These are phyloP conservation scores for Fusarium praegraminearum DNA, from an alignment of 2,329 filamentous ascomycete genomes.

Conservation along the genomic window DNA sequence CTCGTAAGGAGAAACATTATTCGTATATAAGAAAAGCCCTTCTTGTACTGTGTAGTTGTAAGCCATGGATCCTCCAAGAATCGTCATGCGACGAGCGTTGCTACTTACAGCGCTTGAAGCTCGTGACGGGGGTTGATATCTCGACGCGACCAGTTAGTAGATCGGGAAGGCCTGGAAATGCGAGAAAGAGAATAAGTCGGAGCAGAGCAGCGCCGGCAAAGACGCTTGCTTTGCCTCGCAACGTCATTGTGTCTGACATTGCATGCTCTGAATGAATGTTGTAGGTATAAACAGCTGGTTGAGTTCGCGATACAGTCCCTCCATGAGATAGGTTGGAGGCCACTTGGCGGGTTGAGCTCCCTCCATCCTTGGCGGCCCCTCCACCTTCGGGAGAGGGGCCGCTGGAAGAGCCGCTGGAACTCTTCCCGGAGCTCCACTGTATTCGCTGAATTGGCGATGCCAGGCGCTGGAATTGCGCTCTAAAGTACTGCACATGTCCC, in stretches of 20 bases:
- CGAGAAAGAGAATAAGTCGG: conserved; percentile 81
- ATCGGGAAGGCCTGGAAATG: conserved; percentile 86
- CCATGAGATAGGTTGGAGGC: conserved; percentile 40
- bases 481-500: conserved; percentile 21
- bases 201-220: conserved; percentile 82
- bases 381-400: conserved; percentile 41
- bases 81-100: background rate
- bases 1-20: conserved; percentile 97
- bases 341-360: conserved; percentile 50
- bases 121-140: conserved; percentile 95
- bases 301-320: conserved; percentile 25
- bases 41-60: conserved; percentile 71
- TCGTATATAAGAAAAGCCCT: conserved; percentile 93
- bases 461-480: conserved; percentile 18
- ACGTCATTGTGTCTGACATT: conserved; percentile 56
- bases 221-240: conserved; percentile 64
- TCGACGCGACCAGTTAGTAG: conserved; percentile 92
- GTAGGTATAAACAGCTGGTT: conserved; percentile 38
- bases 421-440: conserved; percentile 24
- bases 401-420: conserved; percentile 38
- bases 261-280: conserved; percentile 48
- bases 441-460: conserved; percentile 31
- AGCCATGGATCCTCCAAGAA: background rate
- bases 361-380: conserved; percentile 34
- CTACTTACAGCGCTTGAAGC: conserved; percentile 91